These are phyloP conservation scores for Globisporangium paddicum DNA, from an alignment of 352 stramenopile genomes.

Conservation along the genomic window DNA sequence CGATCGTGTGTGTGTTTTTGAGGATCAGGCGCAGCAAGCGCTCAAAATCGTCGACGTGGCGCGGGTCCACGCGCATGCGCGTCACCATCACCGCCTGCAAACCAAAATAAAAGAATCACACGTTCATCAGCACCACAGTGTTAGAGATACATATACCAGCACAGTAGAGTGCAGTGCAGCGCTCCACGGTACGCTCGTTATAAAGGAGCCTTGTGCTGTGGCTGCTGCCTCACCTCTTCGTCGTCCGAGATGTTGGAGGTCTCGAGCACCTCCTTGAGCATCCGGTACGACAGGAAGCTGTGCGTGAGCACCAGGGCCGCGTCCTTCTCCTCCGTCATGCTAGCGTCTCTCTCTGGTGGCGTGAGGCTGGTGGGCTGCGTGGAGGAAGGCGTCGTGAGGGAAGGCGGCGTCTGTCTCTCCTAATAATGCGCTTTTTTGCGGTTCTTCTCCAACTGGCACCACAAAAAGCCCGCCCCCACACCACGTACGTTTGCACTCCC, in stretches of 20 bases:
- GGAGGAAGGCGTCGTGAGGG: neutral
- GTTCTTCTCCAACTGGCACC: neutral
- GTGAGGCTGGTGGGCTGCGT: no score
- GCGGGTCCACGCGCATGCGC: constrained; percentile 71
- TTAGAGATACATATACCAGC: no score
- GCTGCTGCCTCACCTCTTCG: constrained; percentile 59
- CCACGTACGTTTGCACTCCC: neutral
- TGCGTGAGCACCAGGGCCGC: constrained; percentile 29
- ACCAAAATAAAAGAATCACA: no score
- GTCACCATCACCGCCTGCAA: constrained; percentile 74
- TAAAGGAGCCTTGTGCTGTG: no score
- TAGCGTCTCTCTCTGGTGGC: neutral
- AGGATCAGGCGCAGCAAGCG: constrained; percentile 73
- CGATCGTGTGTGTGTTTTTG: constrained; percentile 72
- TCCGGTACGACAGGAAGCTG: constrained; percentile 63
- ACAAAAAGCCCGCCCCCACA: neutral
- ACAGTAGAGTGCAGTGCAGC: no score
- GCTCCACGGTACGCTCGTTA: no score
- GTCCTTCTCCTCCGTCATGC: constrained; percentile 5
- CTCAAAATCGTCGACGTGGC: constrained; percentile 76
- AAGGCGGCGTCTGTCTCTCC: no score
- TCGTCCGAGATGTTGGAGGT: constrained; percentile 74
- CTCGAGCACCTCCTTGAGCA: constrained; percentile 75
- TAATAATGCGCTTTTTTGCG: no score
- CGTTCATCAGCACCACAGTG: no score